phyloP scores from a whole-genome alignment of 805 yeast species.

The Brettanomyces naardenensis region DNA sequence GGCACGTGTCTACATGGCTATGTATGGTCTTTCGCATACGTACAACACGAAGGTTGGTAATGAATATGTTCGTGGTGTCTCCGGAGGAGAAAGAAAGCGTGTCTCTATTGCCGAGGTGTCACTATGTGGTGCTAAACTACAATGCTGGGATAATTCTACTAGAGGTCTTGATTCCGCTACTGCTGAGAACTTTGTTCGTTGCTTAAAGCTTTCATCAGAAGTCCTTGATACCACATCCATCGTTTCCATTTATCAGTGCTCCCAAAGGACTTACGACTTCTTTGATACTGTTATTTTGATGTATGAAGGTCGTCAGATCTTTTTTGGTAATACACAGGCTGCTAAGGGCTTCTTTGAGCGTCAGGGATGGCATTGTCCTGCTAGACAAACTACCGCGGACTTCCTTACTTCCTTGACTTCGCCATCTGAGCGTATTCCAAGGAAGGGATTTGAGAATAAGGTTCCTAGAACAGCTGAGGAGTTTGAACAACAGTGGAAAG shows the following conservation, averaged over 20 bases:
- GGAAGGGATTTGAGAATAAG: conserved; percentile 25
- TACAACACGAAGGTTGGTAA: conserved; percentile 50
- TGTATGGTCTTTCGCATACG: conserved; percentile 33
- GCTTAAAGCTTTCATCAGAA: conserved; percentile 43
- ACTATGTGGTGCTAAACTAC: conserved; percentile 26
- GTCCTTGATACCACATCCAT: conserved; percentile 36
- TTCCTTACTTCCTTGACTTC: conserved; percentile 28
- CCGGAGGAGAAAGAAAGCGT: conserved; percentile 59
- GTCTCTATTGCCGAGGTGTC: conserved; percentile 50
- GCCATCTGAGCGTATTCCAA: conserved; percentile 22
- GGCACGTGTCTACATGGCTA: conserved; percentile 25
- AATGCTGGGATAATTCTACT: conserved; percentile 57
- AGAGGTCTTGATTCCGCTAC: conserved; percentile 63
- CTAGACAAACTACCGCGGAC: conserved; percentile 35
- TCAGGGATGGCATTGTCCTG: conserved; percentile 34
- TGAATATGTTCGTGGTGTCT: conserved; percentile 50
- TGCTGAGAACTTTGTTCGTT: conserved; percentile 49
- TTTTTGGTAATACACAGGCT: conserved; percentile 23
- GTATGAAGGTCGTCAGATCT: conserved; percentile 34
- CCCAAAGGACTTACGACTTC: conserved; percentile 30
- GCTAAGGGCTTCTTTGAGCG: conserved; percentile 28
- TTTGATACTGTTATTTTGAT: conserved; percentile 30
- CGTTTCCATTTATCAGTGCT: conserved; percentile 36
- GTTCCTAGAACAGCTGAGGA: conserved; percentile 32
- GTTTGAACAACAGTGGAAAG: conserved; percentile 31